Evolutionary conservation across 495 filamentous ascomycete species (phyloP).

Genomic region (Baudoinia panamericana): DNA sequence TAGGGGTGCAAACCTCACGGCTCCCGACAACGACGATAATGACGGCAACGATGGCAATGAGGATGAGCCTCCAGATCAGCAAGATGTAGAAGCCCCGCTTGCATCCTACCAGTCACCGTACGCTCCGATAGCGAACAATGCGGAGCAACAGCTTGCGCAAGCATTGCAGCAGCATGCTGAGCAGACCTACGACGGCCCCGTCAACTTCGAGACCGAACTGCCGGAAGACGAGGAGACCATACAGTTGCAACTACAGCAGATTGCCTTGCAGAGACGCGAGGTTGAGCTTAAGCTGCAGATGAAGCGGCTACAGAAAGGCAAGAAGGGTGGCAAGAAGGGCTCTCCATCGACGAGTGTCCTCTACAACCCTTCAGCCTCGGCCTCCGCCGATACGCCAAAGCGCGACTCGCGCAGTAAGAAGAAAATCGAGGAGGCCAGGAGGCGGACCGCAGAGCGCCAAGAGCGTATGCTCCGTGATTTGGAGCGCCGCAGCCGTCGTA

Average conservation of each 20-base stretch:
- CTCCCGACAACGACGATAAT: constrained; percentile 7
- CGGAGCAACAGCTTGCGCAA: constrained; percentile 16
- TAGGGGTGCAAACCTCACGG: neutral
- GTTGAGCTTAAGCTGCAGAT: constrained; percentile 19
- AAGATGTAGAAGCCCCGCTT: neutral
- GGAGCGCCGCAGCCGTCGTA: constrained; percentile 14
- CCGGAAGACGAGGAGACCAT: constrained; percentile 19
- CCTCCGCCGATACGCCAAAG: constrained; percentile 2
- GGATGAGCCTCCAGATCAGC: neutral
- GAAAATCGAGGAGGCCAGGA: constrained; percentile 20
- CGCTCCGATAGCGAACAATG: constrained; percentile 7
- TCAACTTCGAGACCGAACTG: constrained; percentile 6
- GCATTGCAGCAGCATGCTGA: constrained; percentile 15
- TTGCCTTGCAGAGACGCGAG: constrained; percentile 19
- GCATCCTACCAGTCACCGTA: constrained; percentile 17
- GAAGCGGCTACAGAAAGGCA: constrained; percentile 7
- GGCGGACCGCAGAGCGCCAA: constrained; percentile 15
- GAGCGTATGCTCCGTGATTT: constrained; percentile 17
- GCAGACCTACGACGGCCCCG: no score
- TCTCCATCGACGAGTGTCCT: constrained; percentile 11
- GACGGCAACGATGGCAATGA: constrained; percentile 8
- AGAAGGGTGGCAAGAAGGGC: no score
- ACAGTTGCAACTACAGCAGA: constrained; percentile 16
- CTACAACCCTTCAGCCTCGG: constrained; percentile 7
- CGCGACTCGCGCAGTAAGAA: constrained; percentile 19